Percentiles rank a stretch among this genome's conserved stretches.
These are phyloP conservation scores for Aegilops bicornis DNA, from an alignment of 176 grass and related monocot genomes.

Conservation along the genomic window DNA sequence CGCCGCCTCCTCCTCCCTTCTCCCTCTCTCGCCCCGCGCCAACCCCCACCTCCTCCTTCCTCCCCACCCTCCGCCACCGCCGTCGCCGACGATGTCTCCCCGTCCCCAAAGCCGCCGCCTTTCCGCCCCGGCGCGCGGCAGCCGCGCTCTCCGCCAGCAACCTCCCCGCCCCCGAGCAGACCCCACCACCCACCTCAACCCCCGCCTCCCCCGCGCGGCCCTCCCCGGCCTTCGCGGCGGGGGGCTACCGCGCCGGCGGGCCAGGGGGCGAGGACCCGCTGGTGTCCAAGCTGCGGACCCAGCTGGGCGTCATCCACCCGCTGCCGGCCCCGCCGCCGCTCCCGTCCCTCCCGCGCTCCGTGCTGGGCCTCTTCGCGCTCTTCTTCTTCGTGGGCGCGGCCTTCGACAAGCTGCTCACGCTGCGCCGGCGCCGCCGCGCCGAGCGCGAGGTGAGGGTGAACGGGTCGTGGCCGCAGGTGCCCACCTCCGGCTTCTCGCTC, in stretches of 20 bases:
- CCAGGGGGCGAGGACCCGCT: constrained; percentile 59
- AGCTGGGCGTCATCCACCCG: constrained; percentile 93
- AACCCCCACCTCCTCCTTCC: background rate
- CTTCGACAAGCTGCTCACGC: constrained; percentile 85
- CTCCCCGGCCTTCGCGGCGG: constrained; percentile 22
- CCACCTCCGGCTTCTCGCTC: constrained; percentile 83
- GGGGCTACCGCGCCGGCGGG: constrained; percentile 11
- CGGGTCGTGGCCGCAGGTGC: constrained; percentile 90
- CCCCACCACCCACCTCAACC: background rate
- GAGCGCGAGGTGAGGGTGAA: constrained; percentile 70
- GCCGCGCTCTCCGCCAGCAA: background rate
- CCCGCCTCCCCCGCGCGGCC: background rate
- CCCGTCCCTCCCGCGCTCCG: constrained; percentile 49
- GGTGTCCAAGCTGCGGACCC: constrained; percentile 84
- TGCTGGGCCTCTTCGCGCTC: constrained; percentile 78
- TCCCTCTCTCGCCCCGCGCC: constrained; percentile 9
- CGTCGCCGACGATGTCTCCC: constrained; percentile 10
- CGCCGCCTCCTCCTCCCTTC: background rate
- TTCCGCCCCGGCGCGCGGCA: too few relatives aligned
- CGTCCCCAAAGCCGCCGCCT: background rate
- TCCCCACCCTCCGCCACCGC: background rate
- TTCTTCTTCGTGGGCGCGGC: constrained; percentile 97
- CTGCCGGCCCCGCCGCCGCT: constrained; percentile 65
- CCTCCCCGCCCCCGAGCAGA: background rate
- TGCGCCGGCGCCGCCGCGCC: constrained; percentile 58